These are phyloP conservation scores for Decorospora gaudefroyi DNA, from an alignment of 2,329 filamentous ascomycete species.

Conservation along the genomic window DNA sequence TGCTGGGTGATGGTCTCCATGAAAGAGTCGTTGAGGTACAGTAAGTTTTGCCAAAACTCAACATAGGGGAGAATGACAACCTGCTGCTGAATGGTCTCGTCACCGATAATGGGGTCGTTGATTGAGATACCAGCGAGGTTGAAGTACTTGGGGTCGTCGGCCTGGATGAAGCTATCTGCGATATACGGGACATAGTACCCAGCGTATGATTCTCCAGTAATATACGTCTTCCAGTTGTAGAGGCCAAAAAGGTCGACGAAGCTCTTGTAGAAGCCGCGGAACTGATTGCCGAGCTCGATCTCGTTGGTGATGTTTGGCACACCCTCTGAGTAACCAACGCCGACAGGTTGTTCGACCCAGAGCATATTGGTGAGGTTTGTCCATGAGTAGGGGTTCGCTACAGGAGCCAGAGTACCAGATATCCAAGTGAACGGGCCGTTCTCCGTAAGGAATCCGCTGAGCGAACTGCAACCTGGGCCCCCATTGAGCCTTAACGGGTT, in stretches of 20 bases:
- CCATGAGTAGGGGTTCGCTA: conserved; percentile 73
- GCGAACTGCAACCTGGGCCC: conserved; percentile 55
- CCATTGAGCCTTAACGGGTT: conserved; percentile 41
- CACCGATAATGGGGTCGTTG: conserved; percentile 55
- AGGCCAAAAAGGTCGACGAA: conserved; percentile 61
- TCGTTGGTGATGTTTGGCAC: conserved; percentile 54
- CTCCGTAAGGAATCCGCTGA: conserved; percentile 73
- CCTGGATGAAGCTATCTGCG: conserved; percentile 60
- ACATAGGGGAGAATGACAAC: conserved; percentile 45
- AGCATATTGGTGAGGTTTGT: conserved; percentile 52
- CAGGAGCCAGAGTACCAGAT: conserved; percentile 68
- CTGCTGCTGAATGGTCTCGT: conserved; percentile 48
- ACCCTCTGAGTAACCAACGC: conserved; percentile 52
- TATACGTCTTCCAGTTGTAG: conserved; percentile 58
- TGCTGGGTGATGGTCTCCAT: conserved; percentile 42
- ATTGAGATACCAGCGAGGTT: conserved; percentile 58
- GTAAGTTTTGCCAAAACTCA: conserved; percentile 49
- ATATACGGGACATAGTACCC: conserved; percentile 64
- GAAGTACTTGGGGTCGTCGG: conserved; percentile 55
- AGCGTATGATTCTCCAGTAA: conserved; percentile 61
- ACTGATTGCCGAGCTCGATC: conserved; percentile 53
- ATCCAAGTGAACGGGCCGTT: conserved; percentile 67
- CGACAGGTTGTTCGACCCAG: conserved; percentile 57
- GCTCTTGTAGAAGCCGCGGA: conserved; percentile 59
- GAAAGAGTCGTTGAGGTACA: conserved; percentile 53